Evolutionary conservation across 768 basidiomycete species (phyloP).

Genomic region (Pulveroboletus sp.): DNA sequence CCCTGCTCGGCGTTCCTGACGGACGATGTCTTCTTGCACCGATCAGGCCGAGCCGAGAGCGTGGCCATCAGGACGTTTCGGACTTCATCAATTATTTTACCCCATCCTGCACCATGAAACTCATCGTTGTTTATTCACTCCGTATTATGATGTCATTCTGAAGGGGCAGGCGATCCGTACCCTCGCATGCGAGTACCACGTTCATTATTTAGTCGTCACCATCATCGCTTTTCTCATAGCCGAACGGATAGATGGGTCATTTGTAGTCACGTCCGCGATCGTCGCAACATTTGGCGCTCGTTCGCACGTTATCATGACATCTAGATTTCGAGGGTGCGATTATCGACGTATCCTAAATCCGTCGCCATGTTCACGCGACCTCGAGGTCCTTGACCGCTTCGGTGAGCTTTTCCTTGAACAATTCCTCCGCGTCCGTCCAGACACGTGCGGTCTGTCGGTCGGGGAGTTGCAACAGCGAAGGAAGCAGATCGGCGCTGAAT

Average conservation of each 20-base stretch:
- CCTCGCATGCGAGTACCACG: neutral
- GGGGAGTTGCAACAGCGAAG: constrained; percentile 77
- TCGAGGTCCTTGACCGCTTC: constrained; percentile 39
- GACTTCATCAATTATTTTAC: neutral
- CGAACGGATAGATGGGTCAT: too few relatives aligned
- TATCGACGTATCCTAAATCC: too few relatives aligned
- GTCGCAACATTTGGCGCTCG: neutral
- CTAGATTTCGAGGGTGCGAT: too few relatives aligned
- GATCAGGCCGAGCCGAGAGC: too few relatives aligned
- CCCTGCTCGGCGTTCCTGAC: neutral
- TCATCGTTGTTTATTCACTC: neutral
- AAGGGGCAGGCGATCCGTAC: neutral
- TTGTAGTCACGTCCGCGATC: too few relatives aligned
- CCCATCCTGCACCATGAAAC: neutral
- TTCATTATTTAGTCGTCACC: neutral
- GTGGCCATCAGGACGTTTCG: too few relatives aligned
- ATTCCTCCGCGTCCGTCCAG: constrained; percentile 83
- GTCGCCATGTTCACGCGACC: neutral
- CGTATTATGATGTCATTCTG: neutral
- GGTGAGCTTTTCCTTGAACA: constrained; percentile 67
- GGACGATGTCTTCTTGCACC: too few relatives aligned
- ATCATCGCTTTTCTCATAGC: too few relatives aligned
- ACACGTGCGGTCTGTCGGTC: constrained; percentile 62
- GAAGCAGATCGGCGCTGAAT: constrained; percentile 84
- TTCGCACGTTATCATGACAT: neutral